Conservation (phyloP, 768 basidiomycete genomes). For the Macrolepiota dolichaula region DNA sequence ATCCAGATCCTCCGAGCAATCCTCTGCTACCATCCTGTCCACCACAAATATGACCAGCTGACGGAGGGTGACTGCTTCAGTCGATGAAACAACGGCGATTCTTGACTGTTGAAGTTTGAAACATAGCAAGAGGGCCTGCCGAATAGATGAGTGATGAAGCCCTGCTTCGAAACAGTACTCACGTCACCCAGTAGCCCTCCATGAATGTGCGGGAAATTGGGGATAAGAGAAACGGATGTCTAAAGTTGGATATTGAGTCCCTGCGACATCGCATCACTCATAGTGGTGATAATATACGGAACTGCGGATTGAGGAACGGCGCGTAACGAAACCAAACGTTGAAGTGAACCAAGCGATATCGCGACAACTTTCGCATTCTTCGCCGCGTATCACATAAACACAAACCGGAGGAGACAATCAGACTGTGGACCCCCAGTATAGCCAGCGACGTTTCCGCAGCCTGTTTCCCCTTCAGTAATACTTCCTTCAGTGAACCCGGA, state of each 20-base stretch:
- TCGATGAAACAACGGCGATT: slow-evolving; percentile 94
- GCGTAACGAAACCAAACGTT: slow-evolving; percentile 83
- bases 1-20: slow-evolving; percentile 39
- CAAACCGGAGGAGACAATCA: slow-evolving; percentile 76
- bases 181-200: slow-evolving; percentile 81
- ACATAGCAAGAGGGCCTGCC: slow-evolving; percentile 84
- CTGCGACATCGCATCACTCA: slow-evolving; percentile 86
- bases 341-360: slow-evolving; percentile 86
- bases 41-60: slow-evolving; percentile 98
- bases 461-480: slow-evolving; percentile 29
- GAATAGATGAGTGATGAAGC: background rate
- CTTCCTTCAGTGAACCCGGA: slow-evolving; percentile 11
- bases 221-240: slow-evolving; percentile 87
- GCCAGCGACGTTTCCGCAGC: slow-evolving; percentile 87
- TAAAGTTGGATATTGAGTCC: slow-evolving; percentile 98
- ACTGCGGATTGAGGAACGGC: slow-evolving; percentile 81
- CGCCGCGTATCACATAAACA: slow-evolving; percentile 92
- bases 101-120: slow-evolving; percentile 95
- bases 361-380: slow-evolving; percentile 93
- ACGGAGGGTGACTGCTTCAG: slow-evolving; percentile 92
- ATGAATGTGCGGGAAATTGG: slow-evolving; percentile 80
- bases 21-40: slow-evolving; percentile 89
- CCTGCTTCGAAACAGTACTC: slow-evolving; percentile 23
- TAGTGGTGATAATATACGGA: slow-evolving; percentile 74
- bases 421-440: slow-evolving; percentile 77